Base-by-base conservation (phyloP, 106 monocot species). In the Vanilla planifolia region DNA sequence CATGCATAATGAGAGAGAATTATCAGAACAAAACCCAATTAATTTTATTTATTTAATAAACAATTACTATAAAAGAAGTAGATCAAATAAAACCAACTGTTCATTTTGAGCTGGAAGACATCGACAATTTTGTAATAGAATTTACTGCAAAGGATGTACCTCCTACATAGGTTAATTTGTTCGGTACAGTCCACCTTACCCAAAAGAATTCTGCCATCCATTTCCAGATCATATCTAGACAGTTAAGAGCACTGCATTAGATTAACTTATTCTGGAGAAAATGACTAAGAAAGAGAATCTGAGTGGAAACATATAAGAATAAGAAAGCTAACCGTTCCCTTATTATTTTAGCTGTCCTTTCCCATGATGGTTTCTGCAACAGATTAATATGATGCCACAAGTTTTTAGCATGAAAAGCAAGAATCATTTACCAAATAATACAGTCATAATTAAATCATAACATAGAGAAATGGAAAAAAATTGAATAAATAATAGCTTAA, bases 141-240 rank as follows among this genome's bases (percentile, higher is more conserved):
- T 16, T 21, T 9, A n/a, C n/a, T 1, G 32, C 44, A 59, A 32
- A 35, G 53, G 34, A 59, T 34, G 33, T 73, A 98, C 96, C 91
- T 98, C 76, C 84, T 84, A 79, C 96, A 98, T 28, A 98, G 43
- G 15, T 67, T 91, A 72, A 33, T 52, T 60, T 84, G 63, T 64
- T 72, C 60, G 58, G 96, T 91, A 70, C 96, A 91, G 66, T 98
- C 96, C 69, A 91, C 96, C 71, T 85, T 98, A 21, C 70, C 96
- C 67, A 98, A 15, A 27, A 98, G 69, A 72, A 98, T 98, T 13
- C 91, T 67, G 36, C 77, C 77, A 73, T 98, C 96, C 59, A 84
- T 65, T 78, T 98, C 91, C 60, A 84, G 91, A 64, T 96, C 84
- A 79, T 98, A 85, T 77, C 96, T 98, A 32, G 57, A 66, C 63